Conservation (phyloP, 2,329 filamentous ascomycete genomes). For the Colletotrichum endophyticum region DNA sequence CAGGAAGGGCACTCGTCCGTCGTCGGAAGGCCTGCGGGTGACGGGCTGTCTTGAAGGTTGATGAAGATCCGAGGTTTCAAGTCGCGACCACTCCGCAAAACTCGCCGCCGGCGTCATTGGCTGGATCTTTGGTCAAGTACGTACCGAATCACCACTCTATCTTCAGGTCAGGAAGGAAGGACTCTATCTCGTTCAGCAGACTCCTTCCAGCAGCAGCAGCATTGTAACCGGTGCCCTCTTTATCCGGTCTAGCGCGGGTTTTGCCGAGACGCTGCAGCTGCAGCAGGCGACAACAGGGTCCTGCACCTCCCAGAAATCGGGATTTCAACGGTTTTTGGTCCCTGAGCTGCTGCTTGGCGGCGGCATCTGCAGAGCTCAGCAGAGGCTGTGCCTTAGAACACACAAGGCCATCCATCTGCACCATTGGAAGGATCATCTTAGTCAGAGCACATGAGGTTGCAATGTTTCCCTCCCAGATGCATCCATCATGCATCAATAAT, state of each 20-base stretch:
- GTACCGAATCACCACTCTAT: neutral
- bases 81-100: neutral
- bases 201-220: neutral
- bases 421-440: neutral
- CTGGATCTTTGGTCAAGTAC: neutral
- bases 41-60: neutral
- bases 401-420: neutral
- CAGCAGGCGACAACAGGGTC: neutral
- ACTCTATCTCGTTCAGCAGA: neutral
- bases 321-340: neutral
- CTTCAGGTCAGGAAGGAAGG: neutral
- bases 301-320: neutral
- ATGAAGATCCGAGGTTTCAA: conserved; percentile 16
- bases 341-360: neutral
- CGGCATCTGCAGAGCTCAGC: neutral
- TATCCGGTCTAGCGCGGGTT: conserved; percentile 1
- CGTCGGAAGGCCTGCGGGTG: neutral
- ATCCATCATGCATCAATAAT: neutral
- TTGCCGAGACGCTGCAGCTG: neutral
- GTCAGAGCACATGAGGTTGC: neutral
- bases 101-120: neutral
- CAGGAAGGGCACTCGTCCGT: neutral
- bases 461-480: neutral
- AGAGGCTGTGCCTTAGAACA: neutral
- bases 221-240: neutral